Evolutionary conservation across 768 basidiomycete species (phyloP).

Genomic region (Leccinum rimulosum): DNA sequence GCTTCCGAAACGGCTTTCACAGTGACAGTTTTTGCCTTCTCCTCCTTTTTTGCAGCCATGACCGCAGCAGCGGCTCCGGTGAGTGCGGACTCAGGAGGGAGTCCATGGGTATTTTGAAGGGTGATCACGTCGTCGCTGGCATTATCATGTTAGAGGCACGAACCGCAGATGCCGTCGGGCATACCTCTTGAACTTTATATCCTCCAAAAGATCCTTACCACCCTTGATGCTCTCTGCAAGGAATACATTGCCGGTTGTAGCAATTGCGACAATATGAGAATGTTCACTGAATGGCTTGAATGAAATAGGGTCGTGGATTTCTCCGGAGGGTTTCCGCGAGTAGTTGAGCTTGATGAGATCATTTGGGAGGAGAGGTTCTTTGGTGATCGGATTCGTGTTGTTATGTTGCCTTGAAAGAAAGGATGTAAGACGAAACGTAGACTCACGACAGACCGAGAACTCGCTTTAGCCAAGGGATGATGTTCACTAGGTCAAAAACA

Average conservation of each 20-base stretch:
- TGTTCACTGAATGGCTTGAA: conserved; percentile 98
- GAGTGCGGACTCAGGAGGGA: conserved; percentile 55
- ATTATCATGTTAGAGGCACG: background rate
- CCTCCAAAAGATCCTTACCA: conserved; percentile 81
- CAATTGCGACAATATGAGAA: conserved; percentile 90
- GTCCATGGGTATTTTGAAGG: conserved; percentile 85
- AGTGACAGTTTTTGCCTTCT: conserved; percentile 27
- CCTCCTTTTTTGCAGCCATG: conserved; percentile 35
- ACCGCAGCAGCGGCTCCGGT: conserved; percentile 28
- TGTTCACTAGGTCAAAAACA: conserved; percentile 90
- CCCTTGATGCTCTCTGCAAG: conserved; percentile 87
- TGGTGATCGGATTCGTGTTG: conserved; percentile 76
- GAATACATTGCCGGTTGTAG: conserved; percentile 90
- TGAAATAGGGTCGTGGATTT: conserved; percentile 93
- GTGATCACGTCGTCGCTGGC: conserved; percentile 86
- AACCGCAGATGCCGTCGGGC: conserved; percentile 11
- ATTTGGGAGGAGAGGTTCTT: conserved; percentile 63
- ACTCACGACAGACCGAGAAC: conserved; percentile 25
- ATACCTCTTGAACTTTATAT: conserved; percentile 82
- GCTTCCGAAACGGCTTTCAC: conserved; percentile 36
- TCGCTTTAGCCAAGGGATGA: conserved; percentile 92
- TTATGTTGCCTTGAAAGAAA: conserved; percentile 63
- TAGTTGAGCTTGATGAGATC: conserved; percentile 82
- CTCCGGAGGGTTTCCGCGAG: conserved; percentile 78
- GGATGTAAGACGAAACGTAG: conserved; percentile 9